A percentile compares a stretch with the other conserved stretches of the same genome.
Conservation (phyloP, 164 flowering plant species). For the Akebia trifoliata region DNA sequence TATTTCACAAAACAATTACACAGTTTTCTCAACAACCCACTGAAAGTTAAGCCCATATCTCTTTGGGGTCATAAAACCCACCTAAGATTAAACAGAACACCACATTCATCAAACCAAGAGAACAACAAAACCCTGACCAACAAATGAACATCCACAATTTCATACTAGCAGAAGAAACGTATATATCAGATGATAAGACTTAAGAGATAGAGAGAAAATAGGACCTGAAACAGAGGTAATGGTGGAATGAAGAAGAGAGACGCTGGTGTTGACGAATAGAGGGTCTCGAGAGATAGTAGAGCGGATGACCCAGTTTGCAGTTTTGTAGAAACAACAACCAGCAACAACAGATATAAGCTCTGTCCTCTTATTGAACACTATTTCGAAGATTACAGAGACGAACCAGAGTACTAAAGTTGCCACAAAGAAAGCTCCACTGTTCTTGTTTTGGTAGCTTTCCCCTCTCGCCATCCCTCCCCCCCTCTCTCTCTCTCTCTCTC, state of each 20-base stretch:
- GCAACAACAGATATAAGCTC: slow-evolving; percentile 50
- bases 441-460: slow-evolving; percentile 11
- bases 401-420: slow-evolving; percentile 82
- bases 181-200: no score
- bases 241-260: slow-evolving; percentile 84
- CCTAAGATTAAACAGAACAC: no score
- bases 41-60: no score
- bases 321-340: slow-evolving; percentile 66
- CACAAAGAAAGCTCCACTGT: slow-evolving; percentile 53
- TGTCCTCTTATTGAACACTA: slow-evolving; percentile 48
- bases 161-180: no score
- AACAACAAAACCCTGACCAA: background rate
- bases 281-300: slow-evolving; percentile 57
- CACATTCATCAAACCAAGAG: no score
- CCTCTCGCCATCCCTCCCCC: slow-evolving; percentile 15
- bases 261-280: slow-evolving; percentile 77
- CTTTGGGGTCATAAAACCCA: no score
- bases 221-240: slow-evolving; percentile 68
- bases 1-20: no score
- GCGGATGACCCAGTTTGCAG: slow-evolving; percentile 67
- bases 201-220: background rate
- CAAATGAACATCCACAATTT: background rate
- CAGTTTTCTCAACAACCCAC: no score
- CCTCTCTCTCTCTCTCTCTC: slow-evolving; percentile 16
- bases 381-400: slow-evolving; percentile 69